Evolutionary conservation across 495 filamentous ascomycete genomes (phyloP).

Genomic region (Talaromyces adpressus): DNA sequence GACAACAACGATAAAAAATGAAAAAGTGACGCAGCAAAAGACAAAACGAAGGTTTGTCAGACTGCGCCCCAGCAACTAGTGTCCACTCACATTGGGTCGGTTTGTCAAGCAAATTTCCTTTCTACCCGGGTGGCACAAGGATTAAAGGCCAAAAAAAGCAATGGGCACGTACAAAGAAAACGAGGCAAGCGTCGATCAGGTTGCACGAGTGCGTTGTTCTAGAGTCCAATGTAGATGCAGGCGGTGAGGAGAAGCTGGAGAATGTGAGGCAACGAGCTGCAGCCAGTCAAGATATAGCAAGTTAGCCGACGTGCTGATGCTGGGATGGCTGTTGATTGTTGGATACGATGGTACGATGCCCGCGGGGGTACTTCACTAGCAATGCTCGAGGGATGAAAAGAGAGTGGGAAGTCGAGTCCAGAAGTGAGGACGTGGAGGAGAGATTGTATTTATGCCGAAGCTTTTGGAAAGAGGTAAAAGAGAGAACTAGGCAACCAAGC

Average conservation of each 20-base stretch:
- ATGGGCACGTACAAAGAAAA: conserved; percentile 7
- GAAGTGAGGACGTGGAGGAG: neutral
- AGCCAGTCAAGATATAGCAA: conserved; percentile 1
- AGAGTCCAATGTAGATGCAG: neutral
- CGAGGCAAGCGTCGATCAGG: conserved; percentile 4
- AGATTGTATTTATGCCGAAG: neutral
- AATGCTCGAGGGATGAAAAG: neutral
- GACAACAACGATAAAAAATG: neutral
- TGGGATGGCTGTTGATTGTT: neutral
- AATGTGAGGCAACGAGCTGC: conserved; percentile 3
- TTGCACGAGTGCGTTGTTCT: conserved; percentile 7
- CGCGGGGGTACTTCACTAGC: neutral
- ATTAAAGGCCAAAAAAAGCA: neutral
- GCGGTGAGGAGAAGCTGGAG: conserved; percentile 1
- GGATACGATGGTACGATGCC: neutral
- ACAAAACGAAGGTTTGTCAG: neutral
- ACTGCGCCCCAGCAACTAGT: conserved; percentile 2
- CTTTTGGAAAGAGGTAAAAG: neutral
- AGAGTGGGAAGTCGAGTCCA: neutral
- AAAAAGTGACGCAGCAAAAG: neutral
- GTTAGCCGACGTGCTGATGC: neutral
- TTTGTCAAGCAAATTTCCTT: neutral
- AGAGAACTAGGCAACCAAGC: neutral
- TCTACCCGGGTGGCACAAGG: neutral
- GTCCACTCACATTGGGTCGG: neutral